Percentiles rank a stretch among this genome's conserved stretches.
These are phyloP conservation scores for Flammula alnicola DNA, from an alignment of 1,284 basidiomycete species.

Conservation along the genomic window DNA sequence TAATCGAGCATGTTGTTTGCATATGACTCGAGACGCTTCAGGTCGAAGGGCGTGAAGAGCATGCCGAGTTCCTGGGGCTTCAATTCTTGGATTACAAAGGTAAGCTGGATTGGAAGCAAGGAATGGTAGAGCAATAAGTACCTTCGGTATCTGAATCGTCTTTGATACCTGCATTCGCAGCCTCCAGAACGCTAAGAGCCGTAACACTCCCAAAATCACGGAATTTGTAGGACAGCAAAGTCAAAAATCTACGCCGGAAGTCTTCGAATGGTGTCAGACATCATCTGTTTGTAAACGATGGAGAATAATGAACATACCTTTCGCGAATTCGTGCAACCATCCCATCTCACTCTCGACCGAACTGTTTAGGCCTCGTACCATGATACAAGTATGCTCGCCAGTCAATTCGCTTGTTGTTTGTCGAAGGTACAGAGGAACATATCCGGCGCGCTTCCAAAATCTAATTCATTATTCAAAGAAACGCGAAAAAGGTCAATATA, in stretches of 20 bases:
- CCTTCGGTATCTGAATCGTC: conserved; percentile 47
- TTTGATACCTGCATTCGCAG: conserved; percentile 71
- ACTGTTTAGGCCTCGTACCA: conserved; percentile 83
- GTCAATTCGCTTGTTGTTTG: conserved; percentile 96
- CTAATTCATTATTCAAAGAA: too few species aligned
- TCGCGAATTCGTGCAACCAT: conserved; percentile 91
- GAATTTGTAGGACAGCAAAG: conserved; percentile 92
- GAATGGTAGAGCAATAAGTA: conserved; percentile 33
- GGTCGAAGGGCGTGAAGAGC: conserved; percentile 89
- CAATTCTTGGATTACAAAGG: conserved; percentile 44
- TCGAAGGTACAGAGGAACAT: conserved; percentile 90
- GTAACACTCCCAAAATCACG: conserved; percentile 90
- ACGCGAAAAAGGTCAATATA: neutral
- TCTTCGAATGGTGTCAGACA: conserved; percentile 50
- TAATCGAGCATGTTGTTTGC: conserved; percentile 97
- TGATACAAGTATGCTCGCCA: conserved; percentile 95
- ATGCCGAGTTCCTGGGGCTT: conserved; percentile 73
- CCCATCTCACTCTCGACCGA: conserved; percentile 64
- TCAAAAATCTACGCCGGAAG: conserved; percentile 91
- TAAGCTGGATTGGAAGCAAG: neutral
- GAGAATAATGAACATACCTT: conserved; percentile 59
- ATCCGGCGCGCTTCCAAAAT: conserved; percentile 97
- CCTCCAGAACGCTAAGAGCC: conserved; percentile 89
- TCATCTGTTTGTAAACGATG: neutral
- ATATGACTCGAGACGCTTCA: conserved; percentile 96